Evolutionary conservation across 1,284 basidiomycete genomes (phyloP), one percentile per base, ranked within the genome.

Genomic region (Fomes fomentarius): DNA sequence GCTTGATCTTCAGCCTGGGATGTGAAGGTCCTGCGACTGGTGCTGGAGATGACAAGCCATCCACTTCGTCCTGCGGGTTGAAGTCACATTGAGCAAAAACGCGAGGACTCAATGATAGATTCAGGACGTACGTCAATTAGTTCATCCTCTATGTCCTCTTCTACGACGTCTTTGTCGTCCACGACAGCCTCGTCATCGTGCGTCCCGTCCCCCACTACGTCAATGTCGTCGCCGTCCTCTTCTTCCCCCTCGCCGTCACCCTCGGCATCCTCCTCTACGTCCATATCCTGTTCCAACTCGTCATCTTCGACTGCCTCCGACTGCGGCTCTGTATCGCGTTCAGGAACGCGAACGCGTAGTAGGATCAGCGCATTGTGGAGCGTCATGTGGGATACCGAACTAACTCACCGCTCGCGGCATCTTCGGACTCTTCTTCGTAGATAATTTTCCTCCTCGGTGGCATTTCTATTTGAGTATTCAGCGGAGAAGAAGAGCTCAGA

Each of bases 1-100:
- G 74, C 62, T 81, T 86, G 64, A 88, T 86, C 61, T 82, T 84
- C n/a, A 88, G 75, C 5, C 78, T 63, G 15, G 63, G 60, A 3
- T 58, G 48, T 8, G 50, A 52, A 7, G 55, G 55, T n/a, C 50
- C 52, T 34, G 52, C 45, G 14, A 35, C 48, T 24, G 54, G 59
- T 15, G 62, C 49, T 7, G 60, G 52, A 4, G 74, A 69, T 3
- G 72, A 71, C 3, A 67, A 63, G 9, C 72, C 73, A 33, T 74
- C 75, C 11, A 69, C 67, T 30, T 77, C 58, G 35, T 67, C 61
- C 61, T 68, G 40, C 1, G 6, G 4, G 14, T 8, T 5, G 10
- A 8, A 3, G 19, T 10, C 15, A 15, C 12, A 21, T 34, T 45
- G 5, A 21, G 9, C 12, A 17, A 22, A 12, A 19, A 21, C 26